phyloP scores from a whole-genome alignment of 139 green algal species.

The Tetraselmis striata region DNA sequence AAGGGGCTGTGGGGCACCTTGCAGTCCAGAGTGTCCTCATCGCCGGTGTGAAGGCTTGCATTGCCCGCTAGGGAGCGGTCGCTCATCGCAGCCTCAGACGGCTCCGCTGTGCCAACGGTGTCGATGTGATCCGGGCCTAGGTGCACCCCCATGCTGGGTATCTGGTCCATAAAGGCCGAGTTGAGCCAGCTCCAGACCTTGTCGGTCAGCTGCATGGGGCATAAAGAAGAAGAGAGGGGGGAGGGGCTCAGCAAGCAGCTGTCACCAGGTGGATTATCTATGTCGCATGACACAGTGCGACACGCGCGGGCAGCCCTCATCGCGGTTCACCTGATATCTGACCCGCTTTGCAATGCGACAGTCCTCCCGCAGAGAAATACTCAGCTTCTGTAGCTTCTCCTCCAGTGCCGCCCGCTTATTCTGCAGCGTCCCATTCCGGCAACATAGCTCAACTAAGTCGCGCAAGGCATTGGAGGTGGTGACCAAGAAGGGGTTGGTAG shows the following conservation, averaged over 20 bases:
- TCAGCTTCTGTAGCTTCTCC: neutral
- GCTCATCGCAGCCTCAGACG: neutral
- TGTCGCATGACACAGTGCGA: no score
- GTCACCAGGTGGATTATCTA: no score
- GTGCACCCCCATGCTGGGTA: neutral
- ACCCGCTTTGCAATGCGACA: neutral
- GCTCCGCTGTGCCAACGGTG: neutral
- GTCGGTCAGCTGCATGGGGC: neutral
- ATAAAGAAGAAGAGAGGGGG: no score
- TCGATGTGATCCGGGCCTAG: neutral
- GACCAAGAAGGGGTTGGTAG: no score
- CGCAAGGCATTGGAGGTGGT: no score
- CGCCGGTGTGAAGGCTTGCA: neutral
- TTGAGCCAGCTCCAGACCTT: neutral
- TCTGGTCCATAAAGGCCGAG: neutral
- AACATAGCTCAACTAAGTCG: no score
- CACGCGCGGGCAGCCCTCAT: no score
- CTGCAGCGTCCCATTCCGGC: neutral
- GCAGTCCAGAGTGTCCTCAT: neutral
- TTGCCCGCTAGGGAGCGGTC: neutral
- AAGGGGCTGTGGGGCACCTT: neutral
- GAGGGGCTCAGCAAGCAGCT: no score
- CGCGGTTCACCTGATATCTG: neutral
- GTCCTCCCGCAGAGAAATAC: neutral
- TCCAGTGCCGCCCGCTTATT: neutral